Evolutionary conservation across 1,139 yeast species (phyloP).

Genomic region (Oligophagozyma castellii): DNA sequence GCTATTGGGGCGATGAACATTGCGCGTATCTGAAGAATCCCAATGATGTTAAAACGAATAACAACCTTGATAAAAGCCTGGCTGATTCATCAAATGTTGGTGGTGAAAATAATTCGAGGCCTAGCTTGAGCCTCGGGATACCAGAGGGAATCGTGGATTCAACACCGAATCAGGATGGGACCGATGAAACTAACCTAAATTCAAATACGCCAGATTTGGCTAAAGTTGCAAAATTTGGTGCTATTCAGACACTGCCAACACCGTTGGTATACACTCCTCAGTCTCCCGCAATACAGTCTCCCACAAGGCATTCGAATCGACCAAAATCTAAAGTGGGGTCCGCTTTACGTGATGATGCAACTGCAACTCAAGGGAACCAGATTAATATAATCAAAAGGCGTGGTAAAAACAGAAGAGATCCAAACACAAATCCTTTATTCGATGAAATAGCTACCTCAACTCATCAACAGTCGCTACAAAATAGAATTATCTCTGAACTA

Average conservation of each 20-base stretch:
- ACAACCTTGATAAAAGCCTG: no score
- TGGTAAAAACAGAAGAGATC: no score
- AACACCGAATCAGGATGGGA: no score
- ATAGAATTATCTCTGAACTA: constrained; percentile 17
- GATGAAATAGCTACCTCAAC: constrained; percentile 1
- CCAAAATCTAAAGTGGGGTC: neutral
- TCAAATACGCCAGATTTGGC: no score
- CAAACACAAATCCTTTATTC: neutral
- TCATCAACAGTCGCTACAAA: constrained; percentile 5
- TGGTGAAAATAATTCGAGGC: no score
- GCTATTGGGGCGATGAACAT: constrained; percentile 9
- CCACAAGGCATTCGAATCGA: constrained; percentile 8
- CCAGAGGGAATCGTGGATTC: no score
- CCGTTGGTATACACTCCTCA: constrained; percentile 20
- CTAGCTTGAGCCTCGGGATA: no score
- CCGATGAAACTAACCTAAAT: no score
- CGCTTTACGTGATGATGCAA: neutral
- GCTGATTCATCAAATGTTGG: neutral
- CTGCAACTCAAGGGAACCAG: neutral
- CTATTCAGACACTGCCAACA: constrained; percentile 20
- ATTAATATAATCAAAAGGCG: no score
- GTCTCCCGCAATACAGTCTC: constrained; percentile 12
- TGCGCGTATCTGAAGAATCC: neutral
- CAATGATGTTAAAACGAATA: constrained; percentile 1
- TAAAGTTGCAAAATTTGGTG: no score